A percentile compares a stretch with the other conserved stretches of the same genome.
These are phyloP conservation scores for Ilyonectria mors-panacis DNA, from an alignment of 2,329 filamentous ascomycete species.

Conservation along the genomic window DNA sequence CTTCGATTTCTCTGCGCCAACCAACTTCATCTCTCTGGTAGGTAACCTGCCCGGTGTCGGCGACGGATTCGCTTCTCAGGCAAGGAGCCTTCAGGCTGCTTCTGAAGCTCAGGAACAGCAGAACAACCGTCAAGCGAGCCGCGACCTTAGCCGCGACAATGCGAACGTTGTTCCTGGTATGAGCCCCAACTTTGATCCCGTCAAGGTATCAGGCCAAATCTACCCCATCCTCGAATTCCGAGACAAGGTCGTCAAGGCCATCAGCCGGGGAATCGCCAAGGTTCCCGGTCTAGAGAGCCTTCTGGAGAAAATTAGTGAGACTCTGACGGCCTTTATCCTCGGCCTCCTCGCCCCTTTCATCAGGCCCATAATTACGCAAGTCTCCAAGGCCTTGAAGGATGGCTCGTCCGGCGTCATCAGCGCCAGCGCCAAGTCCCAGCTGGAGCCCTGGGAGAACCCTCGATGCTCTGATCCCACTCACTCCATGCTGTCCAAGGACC, in stretches of 20 bases:
- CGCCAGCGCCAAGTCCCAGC: conserved; percentile 80
- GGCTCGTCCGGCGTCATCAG: conserved; percentile 82
- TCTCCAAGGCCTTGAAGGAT: conserved; percentile 86
- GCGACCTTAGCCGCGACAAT: conserved; percentile 60
- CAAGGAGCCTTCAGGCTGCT: conserved; percentile 71
- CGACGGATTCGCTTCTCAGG: conserved; percentile 76
- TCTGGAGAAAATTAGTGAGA: conserved; percentile 95
- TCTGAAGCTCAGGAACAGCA: conserved; percentile 76
- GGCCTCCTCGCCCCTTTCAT: conserved; percentile 93
- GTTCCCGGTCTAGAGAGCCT: conserved; percentile 91
- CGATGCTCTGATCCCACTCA: conserved; percentile 84
- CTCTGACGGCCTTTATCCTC: conserved; percentile 90
- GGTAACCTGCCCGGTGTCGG: conserved; percentile 81
- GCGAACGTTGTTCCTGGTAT: conserved; percentile 79
- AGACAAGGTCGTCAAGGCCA: conserved; percentile 91
- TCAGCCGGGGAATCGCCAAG: conserved; percentile 89
- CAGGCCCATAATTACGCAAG: conserved; percentile 89
- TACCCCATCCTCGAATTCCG: conserved; percentile 96
- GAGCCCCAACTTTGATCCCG: conserved; percentile 82
- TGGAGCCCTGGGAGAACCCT: conserved; percentile 85
- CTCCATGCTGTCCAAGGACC: conserved; percentile 87
- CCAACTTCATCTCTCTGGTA: conserved; percentile 80
- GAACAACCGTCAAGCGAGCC: conserved; percentile 59
- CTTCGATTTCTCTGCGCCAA: conserved; percentile 56
- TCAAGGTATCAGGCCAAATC: conserved; percentile 84